phyloP scores from a whole-genome alignment of 768 basidiomycete genomes.

The Tulasnella sp. region DNA sequence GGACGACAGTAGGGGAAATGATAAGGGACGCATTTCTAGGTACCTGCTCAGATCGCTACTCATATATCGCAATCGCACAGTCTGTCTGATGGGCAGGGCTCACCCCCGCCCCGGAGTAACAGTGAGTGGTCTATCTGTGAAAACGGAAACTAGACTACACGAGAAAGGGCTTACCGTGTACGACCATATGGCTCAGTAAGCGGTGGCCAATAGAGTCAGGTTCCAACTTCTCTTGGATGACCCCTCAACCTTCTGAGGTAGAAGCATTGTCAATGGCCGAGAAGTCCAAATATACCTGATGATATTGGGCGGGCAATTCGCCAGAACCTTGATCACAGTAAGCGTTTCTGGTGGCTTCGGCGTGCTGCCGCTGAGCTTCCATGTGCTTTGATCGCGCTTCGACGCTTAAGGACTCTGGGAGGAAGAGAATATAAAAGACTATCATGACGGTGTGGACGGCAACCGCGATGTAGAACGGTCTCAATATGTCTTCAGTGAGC shows the following conservation, averaged over 20 bases:
- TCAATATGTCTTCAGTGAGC: conserved; percentile 40
- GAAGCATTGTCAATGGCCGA: conserved; percentile 55
- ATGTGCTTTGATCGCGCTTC: too few relatives aligned
- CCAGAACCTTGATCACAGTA: too few relatives aligned
- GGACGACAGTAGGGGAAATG: too few relatives aligned
- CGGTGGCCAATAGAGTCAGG: conserved; percentile 43
- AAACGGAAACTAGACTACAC: too few relatives aligned
- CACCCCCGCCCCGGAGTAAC: too few relatives aligned
- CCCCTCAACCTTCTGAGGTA: conserved; percentile 33
- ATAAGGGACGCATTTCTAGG: conserved; percentile 18
- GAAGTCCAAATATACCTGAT: conserved; percentile 42
- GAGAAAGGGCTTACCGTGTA: conserved; percentile 34
- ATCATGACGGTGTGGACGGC: conserved; percentile 40
- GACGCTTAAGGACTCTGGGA: conserved; percentile 68
- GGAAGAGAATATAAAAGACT: conserved; percentile 38
- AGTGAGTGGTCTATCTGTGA: too few relatives aligned
- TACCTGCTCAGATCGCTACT: conserved; percentile 57
- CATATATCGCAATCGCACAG: conserved; percentile 48
- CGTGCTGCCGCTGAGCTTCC: too few relatives aligned
- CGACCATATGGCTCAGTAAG: conserved; percentile 37
- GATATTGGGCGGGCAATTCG: too few relatives aligned
- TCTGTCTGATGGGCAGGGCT: conserved; percentile 47
- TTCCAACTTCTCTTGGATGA: conserved; percentile 50
- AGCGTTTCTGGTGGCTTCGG: too few relatives aligned
- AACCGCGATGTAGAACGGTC: conserved; percentile 60